Base-by-base conservation (phyloP, 192 early-diverging fungal species). In the Umbelopsis sp. region DNA sequence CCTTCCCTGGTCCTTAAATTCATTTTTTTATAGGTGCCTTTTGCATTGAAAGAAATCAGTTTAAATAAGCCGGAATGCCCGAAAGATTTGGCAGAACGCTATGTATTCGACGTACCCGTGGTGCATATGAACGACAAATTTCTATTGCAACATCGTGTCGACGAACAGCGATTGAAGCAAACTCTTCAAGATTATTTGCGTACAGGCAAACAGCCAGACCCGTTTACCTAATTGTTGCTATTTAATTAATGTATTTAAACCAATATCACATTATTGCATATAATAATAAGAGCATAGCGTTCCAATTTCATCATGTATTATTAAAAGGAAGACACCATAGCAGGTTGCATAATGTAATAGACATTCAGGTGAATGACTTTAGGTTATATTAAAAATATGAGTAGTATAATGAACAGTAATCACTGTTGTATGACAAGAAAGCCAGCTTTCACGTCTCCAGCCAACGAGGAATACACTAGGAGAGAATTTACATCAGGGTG, bases 101-200 rank as follows among this genome's bases (percentile, higher is more conserved):
- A 86, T 71, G 80, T 86, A 66, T 86, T 83, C 67, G 84, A 86
- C 68, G 74, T 83, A n/a, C 84, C 84, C 8, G 84, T 86, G 4
- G 74, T 83, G 35, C 82, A 86, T 61, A 49, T 86, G 51, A 79
- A 84, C 18, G 82, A 75, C 12, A 64, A 78, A 25, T 81, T 84
- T 20, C 67, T 81, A 15, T 73, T 80, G 75, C 76, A 80, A 71
- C 84, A 86, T 58, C 46, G 74, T 21, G 74, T 86, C 15, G 73
- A 75, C 50, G 78, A 86, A 44, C 73, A 77, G 20, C 73, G 73
- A 51, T 64, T 86, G 49, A 68, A 81, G 46, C 41, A 76, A 45
- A 69, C 64, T 12, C 70, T 82, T 18, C 49, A 67, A 16, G 64
- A 75, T 35, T 82, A 48, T 58, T 20, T 65, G 53, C 44, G 55